A percentile compares a stretch with the other conserved stretches of the same genome.
Evolutionary conservation across 2,329 filamentous ascomycete genomes (phyloP).

Genomic region (Fusarium sp.): DNA sequence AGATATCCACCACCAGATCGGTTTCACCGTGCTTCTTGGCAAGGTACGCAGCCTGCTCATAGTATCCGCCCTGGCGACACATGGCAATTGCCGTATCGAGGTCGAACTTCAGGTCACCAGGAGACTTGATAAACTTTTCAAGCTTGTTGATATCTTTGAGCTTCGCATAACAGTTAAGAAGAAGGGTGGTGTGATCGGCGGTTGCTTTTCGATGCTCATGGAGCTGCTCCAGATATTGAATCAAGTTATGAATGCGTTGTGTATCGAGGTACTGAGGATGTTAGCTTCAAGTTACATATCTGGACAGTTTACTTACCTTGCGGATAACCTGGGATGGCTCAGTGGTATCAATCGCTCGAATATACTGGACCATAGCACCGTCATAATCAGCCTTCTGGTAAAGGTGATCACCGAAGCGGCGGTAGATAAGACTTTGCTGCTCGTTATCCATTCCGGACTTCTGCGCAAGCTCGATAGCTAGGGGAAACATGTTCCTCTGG

Average conservation of each 20-base stretch:
- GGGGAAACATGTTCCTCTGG: constrained; percentile 89
- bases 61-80: constrained; percentile 97
- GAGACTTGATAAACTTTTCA: constrained; percentile 95
- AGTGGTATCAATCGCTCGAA: constrained; percentile 94
- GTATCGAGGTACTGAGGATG: constrained; percentile 84
- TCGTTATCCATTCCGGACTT: constrained; percentile 83
- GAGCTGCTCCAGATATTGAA: constrained; percentile 95
- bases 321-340: constrained; percentile 96
- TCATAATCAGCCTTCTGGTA: constrained; percentile 98
- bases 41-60: constrained; percentile 94
- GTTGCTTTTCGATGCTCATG: constrained; percentile 95
- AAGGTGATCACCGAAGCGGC: constrained; percentile 91
- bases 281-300: constrained; percentile 42
- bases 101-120: constrained; percentile 94
- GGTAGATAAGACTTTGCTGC: constrained; percentile 91
- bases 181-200: constrained; percentile 91
- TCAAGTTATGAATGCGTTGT: constrained; percentile 96
- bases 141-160: constrained; percentile 97
- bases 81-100: constrained; percentile 96
- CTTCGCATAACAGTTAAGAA: constrained; percentile 98
- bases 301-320: constrained; percentile 66
- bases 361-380: constrained; percentile 98
- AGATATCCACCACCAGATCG: constrained; percentile 91
- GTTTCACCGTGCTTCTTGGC: constrained; percentile 95
- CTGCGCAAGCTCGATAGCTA: constrained; percentile 92